Evolutionary conservation across 441 rosid species (phyloP).

Genomic region (Erysimum pusillum): DNA sequence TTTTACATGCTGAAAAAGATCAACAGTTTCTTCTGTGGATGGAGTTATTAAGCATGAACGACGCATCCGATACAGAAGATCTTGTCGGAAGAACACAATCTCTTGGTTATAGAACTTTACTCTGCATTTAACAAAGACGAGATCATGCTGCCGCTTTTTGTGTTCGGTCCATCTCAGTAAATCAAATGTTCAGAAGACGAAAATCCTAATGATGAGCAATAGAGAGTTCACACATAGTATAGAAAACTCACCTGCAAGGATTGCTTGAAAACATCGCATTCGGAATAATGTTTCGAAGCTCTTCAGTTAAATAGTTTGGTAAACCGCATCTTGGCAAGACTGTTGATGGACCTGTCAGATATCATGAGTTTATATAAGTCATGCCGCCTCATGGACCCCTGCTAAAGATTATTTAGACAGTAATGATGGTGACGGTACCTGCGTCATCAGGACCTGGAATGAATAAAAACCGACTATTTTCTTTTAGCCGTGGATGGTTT

Average conservation of each 20-base stretch:
- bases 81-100: slow-evolving; percentile 88
- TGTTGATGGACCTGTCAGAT: slow-evolving; percentile 80
- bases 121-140: slow-evolving; percentile 54
- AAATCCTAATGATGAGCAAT: slow-evolving; percentile 9
- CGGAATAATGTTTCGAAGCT: slow-evolving; percentile 70
- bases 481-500: slow-evolving; percentile 74
- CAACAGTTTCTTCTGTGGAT: slow-evolving; percentile 82
- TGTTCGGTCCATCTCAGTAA: slow-evolving; percentile 2
- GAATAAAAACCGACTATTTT: slow-evolving; percentile 77
- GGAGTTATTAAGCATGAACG: slow-evolving; percentile 95
- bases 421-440: slow-evolving; percentile 56
- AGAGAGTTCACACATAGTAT: slow-evolving; percentile 4
- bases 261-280: slow-evolving; percentile 88
- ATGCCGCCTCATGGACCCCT: slow-evolving; percentile 17
- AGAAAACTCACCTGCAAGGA: slow-evolving; percentile 85
- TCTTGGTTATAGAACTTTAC: slow-evolving; percentile 90
- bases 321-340: slow-evolving; percentile 81
- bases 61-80: slow-evolving; percentile 89
- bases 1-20: slow-evolving; percentile 85
- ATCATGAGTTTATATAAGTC: slow-evolving; percentile 39
- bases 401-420: slow-evolving; percentile 21
- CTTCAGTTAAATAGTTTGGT: slow-evolving; percentile 81
- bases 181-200: slow-evolving; percentile 4
- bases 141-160: slow-evolving; percentile 6
- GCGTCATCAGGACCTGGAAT: slow-evolving; percentile 94